These are phyloP conservation scores for Tylopilus intermedius DNA, from an alignment of 768 basidiomycete species.

Conservation along the genomic window DNA sequence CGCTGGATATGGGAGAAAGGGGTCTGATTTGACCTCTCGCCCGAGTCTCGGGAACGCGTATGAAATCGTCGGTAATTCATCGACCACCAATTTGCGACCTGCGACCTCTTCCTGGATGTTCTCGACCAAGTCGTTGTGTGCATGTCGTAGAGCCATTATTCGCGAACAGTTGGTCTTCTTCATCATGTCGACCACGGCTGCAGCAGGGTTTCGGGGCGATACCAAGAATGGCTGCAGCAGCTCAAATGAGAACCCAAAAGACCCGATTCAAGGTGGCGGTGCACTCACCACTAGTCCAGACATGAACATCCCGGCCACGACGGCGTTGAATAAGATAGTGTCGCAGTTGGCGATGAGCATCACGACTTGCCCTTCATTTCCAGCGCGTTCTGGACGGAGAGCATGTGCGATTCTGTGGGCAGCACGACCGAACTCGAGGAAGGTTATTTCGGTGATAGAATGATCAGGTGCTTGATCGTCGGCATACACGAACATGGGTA, in stretches of 20 bases:
- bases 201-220: slow-evolving; percentile 38
- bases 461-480: slow-evolving; percentile 11
- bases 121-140: slow-evolving; percentile 13
- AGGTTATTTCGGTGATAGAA: slow-evolving; percentile 6
- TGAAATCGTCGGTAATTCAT: not conserved
- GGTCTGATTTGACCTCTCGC: not conserved
- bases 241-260: not conserved
- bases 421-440: not conserved
- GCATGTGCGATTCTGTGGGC: not conserved
- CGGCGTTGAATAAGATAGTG: not conserved
- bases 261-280: not conserved
- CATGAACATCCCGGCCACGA: not conserved
- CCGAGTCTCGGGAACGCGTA: not conserved
- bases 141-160: slow-evolving; percentile 14
- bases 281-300: not conserved
- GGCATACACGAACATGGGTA: slow-evolving; percentile 13
- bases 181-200: slow-evolving; percentile 30
- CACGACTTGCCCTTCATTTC: not conserved
- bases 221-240: slow-evolving; percentile 29
- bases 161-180: slow-evolving; percentile 15
- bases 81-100: not conserved
- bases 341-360: not conserved
- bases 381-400: not conserved
- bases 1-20: not conserved
- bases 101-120: not conserved